Percentiles rank a stretch among this genome's conserved stretches.
Evolutionary conservation across 331 rosid species (phyloP).

Genomic region (Malus hybrid): DNA sequence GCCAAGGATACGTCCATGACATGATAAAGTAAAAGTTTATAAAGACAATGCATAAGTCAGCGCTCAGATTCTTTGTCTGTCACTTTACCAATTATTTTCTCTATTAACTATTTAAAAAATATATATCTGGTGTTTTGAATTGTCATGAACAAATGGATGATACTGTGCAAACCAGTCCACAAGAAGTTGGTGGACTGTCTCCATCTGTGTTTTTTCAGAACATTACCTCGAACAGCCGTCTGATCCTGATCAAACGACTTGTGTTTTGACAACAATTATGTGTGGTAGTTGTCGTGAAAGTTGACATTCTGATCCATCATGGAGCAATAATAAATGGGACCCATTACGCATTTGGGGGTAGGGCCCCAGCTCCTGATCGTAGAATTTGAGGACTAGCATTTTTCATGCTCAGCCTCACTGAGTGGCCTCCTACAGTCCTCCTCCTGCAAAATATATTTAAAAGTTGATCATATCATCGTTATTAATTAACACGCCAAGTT

Average conservation of each 20-base stretch:
- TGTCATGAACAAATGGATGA: background rate
- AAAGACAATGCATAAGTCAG: slow-evolving; percentile 19
- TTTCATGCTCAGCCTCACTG: background rate
- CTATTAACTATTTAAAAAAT: background rate
- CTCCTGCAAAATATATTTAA: too few relatives aligned
- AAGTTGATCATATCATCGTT: background rate
- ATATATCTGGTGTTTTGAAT: background rate
- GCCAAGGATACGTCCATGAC: slow-evolving; percentile 5
- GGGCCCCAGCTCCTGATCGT: background rate
- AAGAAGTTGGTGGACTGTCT: slow-evolving; percentile 2
- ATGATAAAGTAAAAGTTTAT: slow-evolving; percentile 7
- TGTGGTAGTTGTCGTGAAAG: background rate
- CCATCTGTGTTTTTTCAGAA: background rate
- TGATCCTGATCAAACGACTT: slow-evolving; percentile 1
- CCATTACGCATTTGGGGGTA: background rate
- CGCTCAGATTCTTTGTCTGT: slow-evolving; percentile 13
- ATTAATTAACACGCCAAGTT: background rate
- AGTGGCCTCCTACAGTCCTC: too few relatives aligned
- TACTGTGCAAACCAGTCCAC: background rate
- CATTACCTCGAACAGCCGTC: background rate
- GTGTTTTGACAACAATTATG: background rate
- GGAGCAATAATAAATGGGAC: background rate
- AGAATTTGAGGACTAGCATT: background rate
- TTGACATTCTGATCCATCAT: slow-evolving; percentile 8
- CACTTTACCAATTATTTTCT: background rate